phyloP scores from a whole-genome alignment of 139 green algal genomes.

The Zygnema cylindricum region DNA sequence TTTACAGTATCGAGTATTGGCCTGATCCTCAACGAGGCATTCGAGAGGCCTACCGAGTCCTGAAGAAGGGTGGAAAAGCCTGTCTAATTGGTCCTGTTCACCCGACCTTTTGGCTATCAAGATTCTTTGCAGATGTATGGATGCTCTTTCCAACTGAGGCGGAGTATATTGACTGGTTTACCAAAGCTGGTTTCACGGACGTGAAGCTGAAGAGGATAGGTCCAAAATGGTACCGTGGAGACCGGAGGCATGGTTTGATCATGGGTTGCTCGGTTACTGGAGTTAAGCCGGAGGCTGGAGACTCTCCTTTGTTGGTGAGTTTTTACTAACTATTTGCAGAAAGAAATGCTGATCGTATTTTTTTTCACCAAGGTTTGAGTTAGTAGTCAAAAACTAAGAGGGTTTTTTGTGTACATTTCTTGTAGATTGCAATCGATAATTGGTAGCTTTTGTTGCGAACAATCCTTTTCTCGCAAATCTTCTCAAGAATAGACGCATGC shows the following conservation, averaged over 20 bases:
- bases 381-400: too few species aligned
- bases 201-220: constrained; percentile 92
- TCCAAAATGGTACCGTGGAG: constrained; percentile 93
- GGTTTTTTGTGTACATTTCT: too few species aligned
- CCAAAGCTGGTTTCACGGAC: constrained; percentile 86
- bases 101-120: constrained; percentile 83
- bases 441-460: too few species aligned
- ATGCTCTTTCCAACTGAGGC: constrained; percentile 96
- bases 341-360: too few species aligned
- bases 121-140: constrained; percentile 90
- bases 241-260: constrained; percentile 91
- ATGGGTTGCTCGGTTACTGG: constrained; percentile 96
- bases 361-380: too few species aligned
- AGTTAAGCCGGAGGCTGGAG: constrained; percentile 74
- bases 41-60: constrained; percentile 83
- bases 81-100: constrained; percentile 94
- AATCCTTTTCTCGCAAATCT: too few species aligned
- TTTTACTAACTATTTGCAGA: too few species aligned
- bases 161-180: constrained; percentile 97
- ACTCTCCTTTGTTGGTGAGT: constrained; percentile 56
- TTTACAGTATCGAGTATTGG: constrained; percentile 88
- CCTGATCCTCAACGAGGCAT: constrained; percentile 90
- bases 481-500: too few species aligned
- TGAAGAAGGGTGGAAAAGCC: constrained; percentile 87
- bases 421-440: too few species aligned